Evolutionary conservation across 257 asterid species (phyloP).

Genomic region (Petunia axillaris): DNA sequence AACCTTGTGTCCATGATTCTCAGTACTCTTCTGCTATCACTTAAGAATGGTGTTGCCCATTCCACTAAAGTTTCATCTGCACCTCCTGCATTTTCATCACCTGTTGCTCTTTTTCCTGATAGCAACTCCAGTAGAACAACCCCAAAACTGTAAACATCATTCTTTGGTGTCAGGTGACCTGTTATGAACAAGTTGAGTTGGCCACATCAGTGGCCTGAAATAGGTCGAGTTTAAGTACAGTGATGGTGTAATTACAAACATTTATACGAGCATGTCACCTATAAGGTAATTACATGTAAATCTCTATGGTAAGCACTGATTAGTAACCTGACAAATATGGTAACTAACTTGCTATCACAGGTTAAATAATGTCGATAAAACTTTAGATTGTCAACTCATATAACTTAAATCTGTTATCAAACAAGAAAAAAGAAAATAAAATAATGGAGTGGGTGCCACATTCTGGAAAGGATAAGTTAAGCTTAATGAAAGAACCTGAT

Average conservation of each 20-base stretch:
- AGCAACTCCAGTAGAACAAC: constrained; percentile 49
- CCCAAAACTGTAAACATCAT: constrained; percentile 54
- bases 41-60: constrained; percentile 67
- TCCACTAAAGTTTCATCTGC: constrained; percentile 59
- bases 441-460: no score
- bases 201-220: neutral
- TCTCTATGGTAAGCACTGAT: neutral
- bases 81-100: constrained; percentile 60
- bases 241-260: neutral
- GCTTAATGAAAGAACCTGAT: constrained; percentile 43
- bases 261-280: neutral
- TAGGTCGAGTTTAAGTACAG: neutral
- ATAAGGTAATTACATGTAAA: neutral
- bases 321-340: no score
- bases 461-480: neutral
- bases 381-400: no score
- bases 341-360: neutral
- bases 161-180: constrained; percentile 54
- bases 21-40: constrained; percentile 47
- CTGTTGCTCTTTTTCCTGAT: constrained; percentile 51
- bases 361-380: no score
- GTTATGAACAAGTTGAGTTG: constrained; percentile 10
- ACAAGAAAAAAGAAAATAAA: neutral
- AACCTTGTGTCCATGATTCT: constrained; percentile 76
- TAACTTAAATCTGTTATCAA: no score